Evolutionary conservation across 192 early-diverging fungal genomes (phyloP).

Genomic region (Fimicolochytrium jonesii): DNA sequence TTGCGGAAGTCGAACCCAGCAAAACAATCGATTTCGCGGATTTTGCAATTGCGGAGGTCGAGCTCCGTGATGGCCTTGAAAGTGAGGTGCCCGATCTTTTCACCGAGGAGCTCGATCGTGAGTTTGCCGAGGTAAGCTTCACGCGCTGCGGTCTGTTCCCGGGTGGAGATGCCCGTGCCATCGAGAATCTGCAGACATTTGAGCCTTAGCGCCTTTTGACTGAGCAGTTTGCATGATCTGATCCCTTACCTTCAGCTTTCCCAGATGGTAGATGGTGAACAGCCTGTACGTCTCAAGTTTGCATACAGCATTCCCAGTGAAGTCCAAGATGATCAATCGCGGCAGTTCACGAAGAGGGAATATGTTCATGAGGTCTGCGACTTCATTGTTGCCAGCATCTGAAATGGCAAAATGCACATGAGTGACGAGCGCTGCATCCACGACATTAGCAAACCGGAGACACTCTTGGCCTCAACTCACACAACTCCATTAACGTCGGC

Average conservation of each 20-base stretch:
- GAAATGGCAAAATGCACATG: too few relatives aligned
- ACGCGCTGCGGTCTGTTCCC: constrained; percentile 47
- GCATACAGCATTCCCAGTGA: constrained; percentile 57
- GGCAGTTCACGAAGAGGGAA: constrained; percentile 58
- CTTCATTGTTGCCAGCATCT: constrained; percentile 57
- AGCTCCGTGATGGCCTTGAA: constrained; percentile 56
- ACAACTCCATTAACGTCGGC: constrained; percentile 53
- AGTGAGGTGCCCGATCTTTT: constrained; percentile 54
- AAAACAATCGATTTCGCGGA: constrained; percentile 58
- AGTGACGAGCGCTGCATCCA: too few relatives aligned
- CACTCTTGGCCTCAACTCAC: too few relatives aligned
- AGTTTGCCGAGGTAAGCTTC: constrained; percentile 57
- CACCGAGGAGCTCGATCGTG: constrained; percentile 54
- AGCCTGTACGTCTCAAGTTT: constrained; percentile 47
- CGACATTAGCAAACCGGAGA: neutral
- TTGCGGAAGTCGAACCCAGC: constrained; percentile 44
- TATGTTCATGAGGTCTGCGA: constrained; percentile 47
- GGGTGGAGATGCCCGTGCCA: constrained; percentile 48
- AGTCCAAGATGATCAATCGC: constrained; percentile 54
- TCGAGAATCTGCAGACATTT: constrained; percentile 45
- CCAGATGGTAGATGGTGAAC: constrained; percentile 57
- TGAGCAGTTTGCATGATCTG: too few relatives aligned
- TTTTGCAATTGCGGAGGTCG: constrained; percentile 60
- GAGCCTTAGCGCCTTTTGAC: neutral
- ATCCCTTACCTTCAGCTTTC: constrained; percentile 44